A percentile compares a stretch with the other conserved stretches of the same genome.
Evolutionary conservation across 1,139 yeast species (phyloP).

Genomic region (Candida mesenterica): DNA sequence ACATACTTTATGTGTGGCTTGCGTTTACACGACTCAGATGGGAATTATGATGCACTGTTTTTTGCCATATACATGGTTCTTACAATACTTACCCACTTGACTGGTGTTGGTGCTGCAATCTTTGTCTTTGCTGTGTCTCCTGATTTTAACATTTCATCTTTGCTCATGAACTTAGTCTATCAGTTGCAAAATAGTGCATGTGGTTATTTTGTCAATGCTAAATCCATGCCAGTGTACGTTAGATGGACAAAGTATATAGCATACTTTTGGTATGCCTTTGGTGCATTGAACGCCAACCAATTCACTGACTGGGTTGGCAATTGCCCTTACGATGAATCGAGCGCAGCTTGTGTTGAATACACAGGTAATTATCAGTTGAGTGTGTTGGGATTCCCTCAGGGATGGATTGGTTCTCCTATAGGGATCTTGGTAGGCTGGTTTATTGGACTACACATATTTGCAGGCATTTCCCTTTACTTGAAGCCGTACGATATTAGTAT

Average conservation of each 20-base stretch:
- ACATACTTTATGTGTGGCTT: slow-evolving; percentile 82
- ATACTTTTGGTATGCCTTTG: slow-evolving; percentile 76
- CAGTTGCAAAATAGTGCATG: slow-evolving; percentile 77
- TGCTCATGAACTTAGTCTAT: slow-evolving; percentile 61
- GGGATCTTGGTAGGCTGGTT: slow-evolving; percentile 61
- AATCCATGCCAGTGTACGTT: slow-evolving; percentile 79
- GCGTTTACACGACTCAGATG: slow-evolving; percentile 26
- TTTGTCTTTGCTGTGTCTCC: slow-evolving; percentile 58
- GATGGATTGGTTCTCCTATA: slow-evolving; percentile 70
- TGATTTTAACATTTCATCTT: slow-evolving; percentile 64
- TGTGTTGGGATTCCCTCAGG: slow-evolving; percentile 58
- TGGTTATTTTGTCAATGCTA: slow-evolving; percentile 77
- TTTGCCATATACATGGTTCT: slow-evolving; percentile 67
- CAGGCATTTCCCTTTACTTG: slow-evolving; percentile 45
- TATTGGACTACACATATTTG: slow-evolving; percentile 50
- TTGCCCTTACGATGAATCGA: slow-evolving; percentile 43
- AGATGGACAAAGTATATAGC: slow-evolving; percentile 79
- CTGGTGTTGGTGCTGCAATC: slow-evolving; percentile 57
- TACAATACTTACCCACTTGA: slow-evolving; percentile 53
- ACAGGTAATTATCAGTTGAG: slow-evolving; percentile 57
- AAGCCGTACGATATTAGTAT: slow-evolving; percentile 55
- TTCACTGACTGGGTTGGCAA: slow-evolving; percentile 59
- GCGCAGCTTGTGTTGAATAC: slow-evolving; percentile 30
- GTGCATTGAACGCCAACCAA: slow-evolving; percentile 65
- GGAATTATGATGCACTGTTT: slow-evolving; percentile 26